Percentiles rank a stretch among this genome's conserved stretches.
Conservation (phyloP, 2,329 filamentous ascomycete species). For the Colletotrichum sp. region DNA sequence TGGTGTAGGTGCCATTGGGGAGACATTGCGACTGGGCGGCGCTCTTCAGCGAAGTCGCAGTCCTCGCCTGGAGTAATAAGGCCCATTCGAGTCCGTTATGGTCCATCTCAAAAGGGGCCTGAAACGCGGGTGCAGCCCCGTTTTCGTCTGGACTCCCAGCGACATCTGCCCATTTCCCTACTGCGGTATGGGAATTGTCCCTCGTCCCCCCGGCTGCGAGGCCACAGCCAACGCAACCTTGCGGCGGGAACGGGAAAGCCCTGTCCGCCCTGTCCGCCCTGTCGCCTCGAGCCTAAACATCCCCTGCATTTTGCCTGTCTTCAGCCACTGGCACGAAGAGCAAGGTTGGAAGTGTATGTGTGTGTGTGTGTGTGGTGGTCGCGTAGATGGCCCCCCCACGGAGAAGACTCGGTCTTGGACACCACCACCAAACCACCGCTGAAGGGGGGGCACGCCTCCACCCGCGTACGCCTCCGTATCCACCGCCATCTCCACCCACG, state of each 20-base stretch:
- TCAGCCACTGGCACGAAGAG: neutral
- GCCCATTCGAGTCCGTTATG: neutral
- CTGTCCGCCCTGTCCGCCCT: neutral
- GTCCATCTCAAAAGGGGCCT: conserved; percentile 6
- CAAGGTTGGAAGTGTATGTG: neutral
- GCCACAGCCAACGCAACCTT: neutral
- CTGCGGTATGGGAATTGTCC: neutral
- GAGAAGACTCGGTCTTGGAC: neutral
- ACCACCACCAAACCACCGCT: neutral
- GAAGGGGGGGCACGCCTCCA: neutral
- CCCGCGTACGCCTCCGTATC: neutral
- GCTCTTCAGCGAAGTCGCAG: neutral
- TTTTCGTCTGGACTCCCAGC: conserved; percentile 17
- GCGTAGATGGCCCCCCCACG: neutral
- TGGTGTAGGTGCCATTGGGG: neutral
- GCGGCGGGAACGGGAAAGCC: neutral
- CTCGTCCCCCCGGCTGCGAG: neutral
- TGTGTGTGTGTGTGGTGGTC: neutral
- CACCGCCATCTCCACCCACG: neutral
- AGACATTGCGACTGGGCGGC: neutral
- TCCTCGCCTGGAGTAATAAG: neutral
- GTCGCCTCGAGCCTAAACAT: neutral
- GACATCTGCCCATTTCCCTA: conserved; percentile 1
- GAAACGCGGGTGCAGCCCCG: conserved; percentile 15
- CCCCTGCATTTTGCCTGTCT: neutral